These are phyloP conservation scores for Fraxinus paxiana DNA, from an alignment of 305 asterid genomes.

Conservation along the genomic window DNA sequence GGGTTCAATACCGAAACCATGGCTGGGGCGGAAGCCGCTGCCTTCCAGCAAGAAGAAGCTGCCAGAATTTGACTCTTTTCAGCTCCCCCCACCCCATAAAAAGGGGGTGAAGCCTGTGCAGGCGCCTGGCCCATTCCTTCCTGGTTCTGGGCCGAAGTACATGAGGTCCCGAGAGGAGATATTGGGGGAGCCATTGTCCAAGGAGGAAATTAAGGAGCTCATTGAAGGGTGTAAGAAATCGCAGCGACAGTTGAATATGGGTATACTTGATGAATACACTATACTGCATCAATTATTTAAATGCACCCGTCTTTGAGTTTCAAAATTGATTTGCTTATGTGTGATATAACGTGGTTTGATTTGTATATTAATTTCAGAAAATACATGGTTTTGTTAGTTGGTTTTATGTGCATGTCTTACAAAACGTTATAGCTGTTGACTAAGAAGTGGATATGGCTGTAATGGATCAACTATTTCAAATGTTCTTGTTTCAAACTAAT, in stretches of 20 bases:
- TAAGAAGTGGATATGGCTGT: not conserved
- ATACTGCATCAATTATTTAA: not conserved
- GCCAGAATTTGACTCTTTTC: conserved; percentile 80
- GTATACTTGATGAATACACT: conserved; percentile 27
- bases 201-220: conserved; percentile 63
- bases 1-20: conserved; percentile 66
- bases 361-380: not conserved
- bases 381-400: not conserved
- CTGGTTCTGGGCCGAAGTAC: conserved; percentile 76
- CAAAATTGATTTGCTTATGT: not conserved
- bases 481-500: not conserved
- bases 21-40: conserved; percentile 79
- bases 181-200: conserved; percentile 70
- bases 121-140: conserved; percentile 80
- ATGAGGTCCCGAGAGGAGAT: conserved; percentile 65
- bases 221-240: conserved; percentile 48
- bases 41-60: conserved; percentile 71
- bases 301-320: not conserved
- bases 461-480: not conserved
- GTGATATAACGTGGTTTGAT: not conserved
- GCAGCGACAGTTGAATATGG: conserved; percentile 69
- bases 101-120: conserved; percentile 95
- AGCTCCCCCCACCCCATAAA: conserved; percentile 71
- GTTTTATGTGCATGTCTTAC: conserved; percentile 12
- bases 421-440: not conserved